Evolutionary conservation across 116 monocot species (phyloP).

Genomic region (Zostera marina): DNA sequence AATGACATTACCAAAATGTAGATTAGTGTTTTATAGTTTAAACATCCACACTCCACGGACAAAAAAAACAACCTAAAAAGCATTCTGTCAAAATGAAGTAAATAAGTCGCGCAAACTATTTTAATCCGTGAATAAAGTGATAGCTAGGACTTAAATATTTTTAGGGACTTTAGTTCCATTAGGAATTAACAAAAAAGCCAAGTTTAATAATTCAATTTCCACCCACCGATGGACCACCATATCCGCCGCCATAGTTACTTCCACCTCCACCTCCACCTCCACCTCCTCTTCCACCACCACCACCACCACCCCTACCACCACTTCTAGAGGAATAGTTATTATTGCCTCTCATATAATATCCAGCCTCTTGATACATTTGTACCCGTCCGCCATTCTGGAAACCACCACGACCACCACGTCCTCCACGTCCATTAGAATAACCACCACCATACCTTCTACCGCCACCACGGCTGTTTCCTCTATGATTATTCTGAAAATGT

Average conservation of each 20-base stretch:
- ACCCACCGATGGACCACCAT: neutral
- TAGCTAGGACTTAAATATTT: no score
- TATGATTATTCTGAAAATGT: slow-evolving; percentile 20
- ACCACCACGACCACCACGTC: slow-evolving; percentile 20
- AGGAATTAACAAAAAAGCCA: no score
- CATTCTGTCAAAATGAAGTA: no score
- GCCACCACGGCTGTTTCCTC: slow-evolving; percentile 21
- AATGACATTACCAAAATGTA: no score
- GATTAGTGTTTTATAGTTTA: no score
- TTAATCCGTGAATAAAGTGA: no score
- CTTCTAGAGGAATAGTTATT: slow-evolving; percentile 11
- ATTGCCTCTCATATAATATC: slow-evolving; percentile 36
- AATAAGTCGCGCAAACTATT: no score
- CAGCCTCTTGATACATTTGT: slow-evolving; percentile 36
- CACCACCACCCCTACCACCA: slow-evolving; percentile 31
- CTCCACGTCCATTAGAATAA: slow-evolving; percentile 15
- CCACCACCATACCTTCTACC: slow-evolving; percentile 7
- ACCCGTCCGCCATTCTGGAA: slow-evolving; percentile 43
- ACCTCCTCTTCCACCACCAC: slow-evolving; percentile 11
- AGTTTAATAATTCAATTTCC: no score
- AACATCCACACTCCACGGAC: no score
- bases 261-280: neutral
- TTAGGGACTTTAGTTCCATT: no score
- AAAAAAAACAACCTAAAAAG: no score
- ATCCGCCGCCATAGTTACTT: neutral